Percentiles rank a stretch among this genome's conserved stretches.
Evolutionary conservation across 169 alveolate species (phyloP).

Genomic region (Cryptosporidium parvum): DNA sequence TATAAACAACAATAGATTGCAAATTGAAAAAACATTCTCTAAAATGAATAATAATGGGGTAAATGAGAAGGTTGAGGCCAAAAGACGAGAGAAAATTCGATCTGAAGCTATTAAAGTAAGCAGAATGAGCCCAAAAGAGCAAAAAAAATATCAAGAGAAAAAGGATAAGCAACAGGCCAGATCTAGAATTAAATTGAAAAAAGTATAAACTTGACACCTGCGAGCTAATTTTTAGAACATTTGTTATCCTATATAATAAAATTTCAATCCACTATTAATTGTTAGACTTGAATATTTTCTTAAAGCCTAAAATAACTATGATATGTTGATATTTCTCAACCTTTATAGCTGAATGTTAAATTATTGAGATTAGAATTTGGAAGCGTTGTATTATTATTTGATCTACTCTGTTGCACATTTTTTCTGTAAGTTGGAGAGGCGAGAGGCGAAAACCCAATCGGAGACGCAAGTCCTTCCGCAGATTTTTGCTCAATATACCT

Average conservation of each 20-base stretch:
- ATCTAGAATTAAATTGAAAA: conserved; percentile 55
- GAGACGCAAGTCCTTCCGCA: conserved; percentile 24
- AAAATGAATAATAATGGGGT: conserved; percentile 18
- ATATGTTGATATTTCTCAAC: neutral
- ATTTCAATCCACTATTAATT: neutral
- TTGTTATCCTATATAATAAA: neutral
- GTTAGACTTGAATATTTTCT: neutral
- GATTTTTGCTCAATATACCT: conserved; percentile 45
- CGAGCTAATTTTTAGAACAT: neutral
- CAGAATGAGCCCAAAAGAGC: conserved; percentile 70
- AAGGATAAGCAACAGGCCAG: conserved; percentile 52
- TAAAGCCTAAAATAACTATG: too few relatives aligned
- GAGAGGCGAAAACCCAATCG: conserved; percentile 39
- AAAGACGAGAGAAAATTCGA: conserved; percentile 41
- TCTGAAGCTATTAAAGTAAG: conserved; percentile 34
- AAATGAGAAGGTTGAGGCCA: conserved; percentile 36
- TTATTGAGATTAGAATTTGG: conserved; percentile 12
- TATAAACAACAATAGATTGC: conserved; percentile 20
- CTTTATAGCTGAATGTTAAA: conserved; percentile 26
- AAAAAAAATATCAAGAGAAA: conserved; percentile 73
- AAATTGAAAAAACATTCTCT: conserved; percentile 27
- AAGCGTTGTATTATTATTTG: conserved; percentile 14
- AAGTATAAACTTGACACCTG: neutral
- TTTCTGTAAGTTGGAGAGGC: conserved; percentile 73
- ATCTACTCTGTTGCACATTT: conserved; percentile 9